Conservation (phyloP, 129 eudicot species). For the Arctium minus region DNA sequence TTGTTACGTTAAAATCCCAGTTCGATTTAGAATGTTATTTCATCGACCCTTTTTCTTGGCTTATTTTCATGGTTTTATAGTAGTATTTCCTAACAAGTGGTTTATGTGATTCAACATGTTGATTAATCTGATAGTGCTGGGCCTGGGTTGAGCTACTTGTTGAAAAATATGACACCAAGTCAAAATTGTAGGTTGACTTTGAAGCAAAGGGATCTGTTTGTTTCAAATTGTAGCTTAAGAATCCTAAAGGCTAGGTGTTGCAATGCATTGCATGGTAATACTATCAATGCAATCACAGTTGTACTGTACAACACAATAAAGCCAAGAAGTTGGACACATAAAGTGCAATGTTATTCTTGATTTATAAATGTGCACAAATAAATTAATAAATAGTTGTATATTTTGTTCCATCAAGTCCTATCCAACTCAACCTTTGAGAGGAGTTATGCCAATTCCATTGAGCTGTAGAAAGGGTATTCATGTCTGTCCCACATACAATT, state of each 20-base stretch:
- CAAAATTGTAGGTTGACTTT: conserved; percentile 4
- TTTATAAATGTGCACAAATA: no score
- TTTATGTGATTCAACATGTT: conserved; percentile 11
- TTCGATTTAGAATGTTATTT: conserved; percentile 3
- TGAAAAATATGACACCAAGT: background rate
- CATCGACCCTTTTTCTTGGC: background rate
- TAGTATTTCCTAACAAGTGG: background rate
- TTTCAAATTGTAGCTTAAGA: background rate
- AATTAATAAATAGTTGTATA: no score
- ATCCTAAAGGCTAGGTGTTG: background rate
- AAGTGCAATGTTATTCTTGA: no score
- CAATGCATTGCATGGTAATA: no score
- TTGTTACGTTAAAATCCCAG: background rate
- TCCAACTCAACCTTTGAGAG: no score
- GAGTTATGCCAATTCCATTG: no score
- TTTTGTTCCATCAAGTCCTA: no score
- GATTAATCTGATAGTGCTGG: background rate
- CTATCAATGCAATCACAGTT: no score
- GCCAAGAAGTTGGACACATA: no score
- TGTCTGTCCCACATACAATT: no score
- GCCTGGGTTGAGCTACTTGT: background rate
- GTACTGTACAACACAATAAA: no score
- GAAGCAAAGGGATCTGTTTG: conserved; percentile 15
- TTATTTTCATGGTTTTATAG: background rate
- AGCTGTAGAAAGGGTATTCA: no score